A percentile compares a stretch with the other conserved stretches of the same genome.
Evolutionary conservation across 805 yeast genomes (phyloP).

Genomic region (Barnettozyma populi): DNA sequence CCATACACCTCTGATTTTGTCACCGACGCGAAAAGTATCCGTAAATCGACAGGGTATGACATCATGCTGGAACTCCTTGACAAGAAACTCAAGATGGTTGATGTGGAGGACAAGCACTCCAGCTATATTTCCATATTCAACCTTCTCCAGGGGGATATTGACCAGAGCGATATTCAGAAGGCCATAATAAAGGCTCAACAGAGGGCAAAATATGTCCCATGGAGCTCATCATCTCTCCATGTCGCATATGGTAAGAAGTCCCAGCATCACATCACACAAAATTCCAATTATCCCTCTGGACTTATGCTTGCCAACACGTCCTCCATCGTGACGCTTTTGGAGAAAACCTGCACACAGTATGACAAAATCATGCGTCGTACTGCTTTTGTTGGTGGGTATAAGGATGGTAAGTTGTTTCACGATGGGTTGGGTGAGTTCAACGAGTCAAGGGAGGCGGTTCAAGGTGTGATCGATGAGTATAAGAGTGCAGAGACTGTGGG

Average conservation of each 20-base stretch:
- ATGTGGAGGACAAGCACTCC: slow-evolving; percentile 37
- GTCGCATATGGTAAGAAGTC: slow-evolving; percentile 73
- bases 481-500: slow-evolving; percentile 58
- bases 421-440: slow-evolving; percentile 62
- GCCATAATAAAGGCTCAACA: slow-evolving; percentile 60
- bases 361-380: slow-evolving; percentile 73
- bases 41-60: slow-evolving; percentile 77
- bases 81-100: slow-evolving; percentile 70
- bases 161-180: slow-evolving; percentile 67
- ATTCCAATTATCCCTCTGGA: slow-evolving; percentile 58
- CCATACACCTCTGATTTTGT: slow-evolving; percentile 73
- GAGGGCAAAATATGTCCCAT: slow-evolving; percentile 73
- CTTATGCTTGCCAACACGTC: slow-evolving; percentile 81
- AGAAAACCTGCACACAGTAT: slow-evolving; percentile 66
- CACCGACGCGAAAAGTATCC: slow-evolving; percentile 49
- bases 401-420: slow-evolving; percentile 35
- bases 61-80: slow-evolving; percentile 77
- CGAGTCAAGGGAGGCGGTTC: slow-evolving; percentile 68
- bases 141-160: slow-evolving; percentile 56
- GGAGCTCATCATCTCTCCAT: slow-evolving; percentile 78
- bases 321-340: slow-evolving; percentile 60
- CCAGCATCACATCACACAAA: slow-evolving; percentile 37
- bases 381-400: slow-evolving; percentile 81
- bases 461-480: slow-evolving; percentile 72
- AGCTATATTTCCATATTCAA: slow-evolving; percentile 67